A percentile compares a stretch with the other conserved stretches of the same genome.
These are phyloP conservation scores for Climacium dendroides DNA, from an alignment of 225 moss, liverwort and hornwort genomes.

Conservation along the genomic window DNA sequence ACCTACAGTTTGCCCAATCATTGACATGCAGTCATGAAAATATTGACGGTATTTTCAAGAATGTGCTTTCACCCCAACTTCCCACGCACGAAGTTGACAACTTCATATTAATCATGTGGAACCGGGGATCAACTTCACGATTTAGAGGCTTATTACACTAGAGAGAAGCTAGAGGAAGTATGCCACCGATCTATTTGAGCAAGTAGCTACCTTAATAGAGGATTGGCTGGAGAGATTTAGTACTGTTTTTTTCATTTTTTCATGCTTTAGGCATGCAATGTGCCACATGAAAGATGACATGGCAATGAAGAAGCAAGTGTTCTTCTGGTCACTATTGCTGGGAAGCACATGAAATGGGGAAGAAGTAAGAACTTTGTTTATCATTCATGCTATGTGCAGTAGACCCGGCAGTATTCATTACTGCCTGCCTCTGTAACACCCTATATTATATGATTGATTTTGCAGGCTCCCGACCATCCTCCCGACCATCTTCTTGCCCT, in stretches of 20 bases:
- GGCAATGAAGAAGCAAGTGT: neutral
- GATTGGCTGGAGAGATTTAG: neutral
- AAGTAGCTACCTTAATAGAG: neutral
- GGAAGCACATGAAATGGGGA: neutral
- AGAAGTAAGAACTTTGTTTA: neutral
- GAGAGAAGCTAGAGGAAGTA: neutral
- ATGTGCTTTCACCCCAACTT: neutral
- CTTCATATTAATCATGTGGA: neutral
- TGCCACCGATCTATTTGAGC: neutral
- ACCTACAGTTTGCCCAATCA: neutral
- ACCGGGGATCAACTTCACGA: neutral
- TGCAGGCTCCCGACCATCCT: constrained; percentile 24
- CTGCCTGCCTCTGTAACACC: neutral
- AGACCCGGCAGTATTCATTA: neutral
- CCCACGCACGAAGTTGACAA: neutral
- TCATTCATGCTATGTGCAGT: neutral
- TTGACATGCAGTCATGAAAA: neutral
- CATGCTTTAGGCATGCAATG: neutral
- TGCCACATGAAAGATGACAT: neutral
- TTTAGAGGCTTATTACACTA: neutral
- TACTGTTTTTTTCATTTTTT: neutral
- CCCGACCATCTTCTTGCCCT: constrained; percentile 42
- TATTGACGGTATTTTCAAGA: neutral
- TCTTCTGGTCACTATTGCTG: neutral
- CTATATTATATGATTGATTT: neutral